Conservation (phyloP, 2,329 filamentous ascomycete species). For the Aspergillus cejpii region DNA sequence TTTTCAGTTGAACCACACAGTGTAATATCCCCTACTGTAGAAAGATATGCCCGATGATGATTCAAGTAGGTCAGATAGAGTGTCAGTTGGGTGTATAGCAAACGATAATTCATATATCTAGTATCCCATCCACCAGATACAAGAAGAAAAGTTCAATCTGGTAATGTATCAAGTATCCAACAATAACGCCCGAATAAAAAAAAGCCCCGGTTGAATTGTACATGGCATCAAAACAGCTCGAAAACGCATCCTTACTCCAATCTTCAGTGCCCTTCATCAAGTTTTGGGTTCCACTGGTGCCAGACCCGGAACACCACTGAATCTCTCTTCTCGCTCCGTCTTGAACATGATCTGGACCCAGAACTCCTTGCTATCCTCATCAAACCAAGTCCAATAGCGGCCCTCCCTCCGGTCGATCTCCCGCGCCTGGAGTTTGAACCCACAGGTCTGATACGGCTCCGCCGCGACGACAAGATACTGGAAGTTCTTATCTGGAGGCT, state of each 20-base stretch:
- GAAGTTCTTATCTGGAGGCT: slow-evolving; percentile 81
- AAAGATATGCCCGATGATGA: no score
- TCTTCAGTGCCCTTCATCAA: slow-evolving; percentile 14
- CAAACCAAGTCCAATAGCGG: slow-evolving; percentile 89
- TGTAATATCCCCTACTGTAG: no score
- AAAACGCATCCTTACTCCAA: slow-evolving; percentile 1
- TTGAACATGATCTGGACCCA: slow-evolving; percentile 98
- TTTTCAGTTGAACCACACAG: no score
- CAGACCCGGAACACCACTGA: slow-evolving; percentile 59
- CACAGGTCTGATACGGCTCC: slow-evolving; percentile 96
- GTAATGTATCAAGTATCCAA: slow-evolving; percentile 7
- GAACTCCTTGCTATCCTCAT: slow-evolving; percentile 91
- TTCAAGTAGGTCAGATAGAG: no score
- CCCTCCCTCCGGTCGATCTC: slow-evolving; percentile 88
- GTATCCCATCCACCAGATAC: no score
- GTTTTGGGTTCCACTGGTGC: slow-evolving; percentile 42
- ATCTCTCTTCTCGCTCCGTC: slow-evolving; percentile 93
- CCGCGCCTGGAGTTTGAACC: slow-evolving; percentile 87
- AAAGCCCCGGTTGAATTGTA: slow-evolving; percentile 4
- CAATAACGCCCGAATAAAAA: slow-evolving; percentile 14
- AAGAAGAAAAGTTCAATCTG: no score
- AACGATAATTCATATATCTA: no score
- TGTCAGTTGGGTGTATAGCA: no score
- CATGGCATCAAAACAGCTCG: slow-evolving; percentile 3
- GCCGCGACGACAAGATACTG: slow-evolving; percentile 94